Evolutionary conservation across 2,329 filamentous ascomycete genomes (phyloP).

Genomic region (Didymella keratinophila): DNA sequence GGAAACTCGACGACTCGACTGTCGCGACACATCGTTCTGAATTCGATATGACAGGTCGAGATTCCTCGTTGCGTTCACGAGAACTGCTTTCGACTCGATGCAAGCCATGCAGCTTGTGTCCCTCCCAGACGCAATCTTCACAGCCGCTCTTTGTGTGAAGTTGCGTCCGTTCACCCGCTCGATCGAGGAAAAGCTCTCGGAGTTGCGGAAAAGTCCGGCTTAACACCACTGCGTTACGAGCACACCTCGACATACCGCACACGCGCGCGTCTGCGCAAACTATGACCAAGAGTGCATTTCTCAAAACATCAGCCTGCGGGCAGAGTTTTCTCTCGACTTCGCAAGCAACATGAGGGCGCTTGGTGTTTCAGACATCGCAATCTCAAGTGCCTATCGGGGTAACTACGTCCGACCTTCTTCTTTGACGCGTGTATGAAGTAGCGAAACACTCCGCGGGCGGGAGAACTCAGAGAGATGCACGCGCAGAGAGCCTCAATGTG

Average conservation of each 20-base stretch:
- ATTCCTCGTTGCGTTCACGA: neutral
- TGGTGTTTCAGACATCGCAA: constrained; percentile 5
- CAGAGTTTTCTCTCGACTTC: neutral
- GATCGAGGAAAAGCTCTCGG: constrained; percentile 4
- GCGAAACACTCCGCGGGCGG: constrained; percentile 14
- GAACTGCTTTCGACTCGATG: constrained; percentile 1
- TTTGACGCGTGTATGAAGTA: constrained; percentile 5
- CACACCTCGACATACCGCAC: neutral
- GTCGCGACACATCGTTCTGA: constrained; percentile 2
- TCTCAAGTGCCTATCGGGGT: neutral
- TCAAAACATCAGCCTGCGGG: constrained; percentile 12
- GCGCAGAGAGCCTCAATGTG: constrained; percentile 9
- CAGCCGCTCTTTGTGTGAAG: neutral
- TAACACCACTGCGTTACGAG: neutral
- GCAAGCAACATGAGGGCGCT: neutral
- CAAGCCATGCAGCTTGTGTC: neutral
- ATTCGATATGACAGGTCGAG: neutral
- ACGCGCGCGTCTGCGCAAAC: constrained; percentile 11
- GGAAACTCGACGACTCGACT: constrained; percentile 13
- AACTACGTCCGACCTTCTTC: constrained; percentile 5
- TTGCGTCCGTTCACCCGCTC: neutral
- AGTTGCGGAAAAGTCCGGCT: constrained; percentile 16
- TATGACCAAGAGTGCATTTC: neutral
- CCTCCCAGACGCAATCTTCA: neutral
- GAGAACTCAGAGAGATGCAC: constrained; percentile 1